Conservation (phyloP, 2,329 filamentous ascomycete genomes). For the Penicillium sp. region DNA sequence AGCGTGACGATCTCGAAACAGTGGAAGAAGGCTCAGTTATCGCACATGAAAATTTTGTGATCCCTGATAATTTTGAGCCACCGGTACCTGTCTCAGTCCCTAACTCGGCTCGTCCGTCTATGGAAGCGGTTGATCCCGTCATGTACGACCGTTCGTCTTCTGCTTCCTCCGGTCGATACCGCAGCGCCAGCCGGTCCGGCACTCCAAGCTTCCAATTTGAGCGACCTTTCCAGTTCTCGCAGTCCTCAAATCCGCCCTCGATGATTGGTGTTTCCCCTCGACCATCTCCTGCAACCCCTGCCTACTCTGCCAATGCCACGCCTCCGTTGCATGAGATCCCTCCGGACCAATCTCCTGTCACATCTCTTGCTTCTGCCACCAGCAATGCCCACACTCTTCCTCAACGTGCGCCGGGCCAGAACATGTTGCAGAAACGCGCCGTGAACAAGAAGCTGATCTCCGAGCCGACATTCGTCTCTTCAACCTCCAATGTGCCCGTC, state of each 20-base stretch:
- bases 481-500: slow-evolving; percentile 58
- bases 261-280: slow-evolving; percentile 44
- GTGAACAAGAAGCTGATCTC: slow-evolving; percentile 62
- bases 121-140: slow-evolving; percentile 31
- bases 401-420: slow-evolving; percentile 31
- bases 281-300: slow-evolving; percentile 46
- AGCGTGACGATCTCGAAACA: slow-evolving; percentile 56
- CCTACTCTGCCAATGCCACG: slow-evolving; percentile 52
- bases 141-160: slow-evolving; percentile 40
- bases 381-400: slow-evolving; percentile 22
- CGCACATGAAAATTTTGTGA: slow-evolving; percentile 27
- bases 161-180: slow-evolving; percentile 39
- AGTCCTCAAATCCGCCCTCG: slow-evolving; percentile 25
- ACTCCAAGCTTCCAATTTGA: slow-evolving; percentile 37
- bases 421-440: slow-evolving; percentile 52
- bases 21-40: slow-evolving; percentile 47
- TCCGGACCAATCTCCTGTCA: slow-evolving; percentile 43
- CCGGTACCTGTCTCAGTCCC: slow-evolving; percentile 28
- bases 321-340: slow-evolving; percentile 51
- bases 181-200: slow-evolving; percentile 39
- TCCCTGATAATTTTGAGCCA: slow-evolving; percentile 27
- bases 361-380: slow-evolving; percentile 26
- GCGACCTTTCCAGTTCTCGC: slow-evolving; percentile 29
- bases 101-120: slow-evolving; percentile 39
- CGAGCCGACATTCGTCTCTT: slow-evolving; percentile 54